Conservation (phyloP, 495 filamentous ascomycete species). For the Neurospora sp. region DNA sequence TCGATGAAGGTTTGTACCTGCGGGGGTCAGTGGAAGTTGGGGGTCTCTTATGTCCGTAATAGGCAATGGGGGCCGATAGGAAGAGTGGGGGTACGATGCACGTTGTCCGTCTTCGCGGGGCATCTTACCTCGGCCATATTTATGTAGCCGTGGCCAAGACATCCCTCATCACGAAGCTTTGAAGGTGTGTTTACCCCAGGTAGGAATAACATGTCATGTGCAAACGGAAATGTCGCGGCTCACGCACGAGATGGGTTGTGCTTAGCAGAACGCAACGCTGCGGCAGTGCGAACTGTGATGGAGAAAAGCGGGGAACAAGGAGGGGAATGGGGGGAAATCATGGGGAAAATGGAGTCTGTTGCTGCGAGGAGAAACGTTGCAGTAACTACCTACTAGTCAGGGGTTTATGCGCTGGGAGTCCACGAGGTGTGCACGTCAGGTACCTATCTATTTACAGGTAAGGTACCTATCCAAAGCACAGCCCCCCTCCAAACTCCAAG, state of each 20-base stretch:
- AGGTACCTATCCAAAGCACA: background rate
- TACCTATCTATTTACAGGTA: no score
- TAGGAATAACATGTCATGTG: background rate
- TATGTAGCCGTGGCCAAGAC: background rate
- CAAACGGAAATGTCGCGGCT: background rate
- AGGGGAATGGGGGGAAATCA: background rate
- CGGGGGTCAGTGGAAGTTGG: background rate
- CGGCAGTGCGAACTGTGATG: background rate
- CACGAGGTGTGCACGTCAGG: background rate
- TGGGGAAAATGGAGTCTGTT: background rate
- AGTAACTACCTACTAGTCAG: background rate
- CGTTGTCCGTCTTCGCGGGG: background rate
- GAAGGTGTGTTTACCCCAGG: background rate
- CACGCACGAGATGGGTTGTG: background rate
- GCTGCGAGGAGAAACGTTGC: background rate
- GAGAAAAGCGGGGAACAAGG: background rate
- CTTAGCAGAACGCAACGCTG: background rate
- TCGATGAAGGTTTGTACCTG: background rate
- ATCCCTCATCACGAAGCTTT: background rate
- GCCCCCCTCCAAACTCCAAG: background rate
- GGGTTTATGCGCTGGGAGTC: background rate
- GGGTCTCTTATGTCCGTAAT: background rate
- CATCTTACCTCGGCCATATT: background rate
- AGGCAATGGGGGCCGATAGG: background rate
- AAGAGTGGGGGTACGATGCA: background rate